phyloP scores from a whole-genome alignment of 140 eudicot genomes.

The Oenanthe javanica region DNA sequence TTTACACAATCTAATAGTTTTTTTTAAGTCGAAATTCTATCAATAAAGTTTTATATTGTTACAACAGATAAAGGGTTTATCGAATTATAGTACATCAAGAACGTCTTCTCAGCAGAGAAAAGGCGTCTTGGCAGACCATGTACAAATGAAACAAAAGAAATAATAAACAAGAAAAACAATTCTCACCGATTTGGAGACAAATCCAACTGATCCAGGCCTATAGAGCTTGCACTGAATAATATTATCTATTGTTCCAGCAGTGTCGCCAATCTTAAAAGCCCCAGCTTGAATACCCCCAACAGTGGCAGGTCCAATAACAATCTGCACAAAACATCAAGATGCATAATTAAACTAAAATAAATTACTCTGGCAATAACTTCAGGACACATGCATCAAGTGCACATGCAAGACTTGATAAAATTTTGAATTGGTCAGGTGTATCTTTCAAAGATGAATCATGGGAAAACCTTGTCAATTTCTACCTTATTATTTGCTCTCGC shows the following conservation, averaged over 20 bases:
- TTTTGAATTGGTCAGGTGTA: not conserved
- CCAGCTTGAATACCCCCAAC: slow-evolving; percentile 99
- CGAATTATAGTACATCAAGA: not conserved
- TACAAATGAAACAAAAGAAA: not conserved
- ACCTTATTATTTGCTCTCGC: slow-evolving; percentile 98
- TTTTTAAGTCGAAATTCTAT: not conserved
- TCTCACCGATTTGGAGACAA: slow-evolving; percentile 95
- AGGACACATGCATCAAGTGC: not conserved
- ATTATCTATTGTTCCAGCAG: slow-evolving; percentile 96
- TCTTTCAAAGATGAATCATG: not conserved
- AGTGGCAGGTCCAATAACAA: slow-evolving; percentile 96
- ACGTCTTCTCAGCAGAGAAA: not conserved
- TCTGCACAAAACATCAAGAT: slow-evolving; percentile 36
- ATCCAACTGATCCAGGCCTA: slow-evolving; percentile 99
- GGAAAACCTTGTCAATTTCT: not conserved
- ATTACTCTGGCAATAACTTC: not conserved
- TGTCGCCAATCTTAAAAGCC: slow-evolving; percentile 98
- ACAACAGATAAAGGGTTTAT: not conserved
- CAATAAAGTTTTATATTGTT: not conserved
- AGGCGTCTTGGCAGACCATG: not conserved
- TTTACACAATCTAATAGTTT: not conserved
- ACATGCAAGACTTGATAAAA: not conserved
- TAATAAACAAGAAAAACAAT: not conserved
- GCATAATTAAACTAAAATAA: slow-evolving; percentile 9
- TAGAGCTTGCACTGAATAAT: slow-evolving; percentile 94